Conservation (phyloP, 2,329 filamentous ascomycete genomes). For the Metarhizium rileyi region DNA sequence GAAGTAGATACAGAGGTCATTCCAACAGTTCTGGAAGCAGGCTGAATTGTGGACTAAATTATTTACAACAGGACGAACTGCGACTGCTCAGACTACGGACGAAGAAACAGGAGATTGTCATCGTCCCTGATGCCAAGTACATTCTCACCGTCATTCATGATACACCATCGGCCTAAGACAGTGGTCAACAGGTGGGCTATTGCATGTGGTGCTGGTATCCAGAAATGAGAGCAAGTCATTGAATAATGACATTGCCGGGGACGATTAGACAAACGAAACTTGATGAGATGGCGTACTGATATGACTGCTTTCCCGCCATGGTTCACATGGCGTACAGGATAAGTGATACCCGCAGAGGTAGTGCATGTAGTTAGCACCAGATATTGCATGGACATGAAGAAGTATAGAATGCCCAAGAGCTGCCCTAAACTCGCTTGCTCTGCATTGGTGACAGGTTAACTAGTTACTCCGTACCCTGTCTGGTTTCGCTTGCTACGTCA, state of each 20-base stretch:
- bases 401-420: background rate
- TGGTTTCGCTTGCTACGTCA: too few species aligned
- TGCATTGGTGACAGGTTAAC: background rate
- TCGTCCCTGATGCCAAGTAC: constrained; percentile 72
- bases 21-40: background rate
- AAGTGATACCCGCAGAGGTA: constrained; percentile 4
- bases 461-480: background rate
- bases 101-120: constrained; percentile 77
- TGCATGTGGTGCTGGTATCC: background rate
- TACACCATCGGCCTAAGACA: constrained; percentile 54
- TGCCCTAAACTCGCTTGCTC: background rate
- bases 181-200: background rate
- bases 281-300: background rate
- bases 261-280: background rate
- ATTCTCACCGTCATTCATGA: constrained; percentile 73
- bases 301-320: background rate
- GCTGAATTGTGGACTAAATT: constrained; percentile 13
- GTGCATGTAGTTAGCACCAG: background rate
- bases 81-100: constrained; percentile 68
- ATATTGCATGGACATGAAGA: background rate
- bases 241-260: background rate
- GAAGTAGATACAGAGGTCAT: constrained; percentile 61
- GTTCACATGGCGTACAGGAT: constrained; percentile 6
- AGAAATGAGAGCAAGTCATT: background rate
- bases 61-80: constrained; percentile 54